Conservation (phyloP, 495 filamentous ascomycete genomes). For the Neurospora sp. region DNA sequence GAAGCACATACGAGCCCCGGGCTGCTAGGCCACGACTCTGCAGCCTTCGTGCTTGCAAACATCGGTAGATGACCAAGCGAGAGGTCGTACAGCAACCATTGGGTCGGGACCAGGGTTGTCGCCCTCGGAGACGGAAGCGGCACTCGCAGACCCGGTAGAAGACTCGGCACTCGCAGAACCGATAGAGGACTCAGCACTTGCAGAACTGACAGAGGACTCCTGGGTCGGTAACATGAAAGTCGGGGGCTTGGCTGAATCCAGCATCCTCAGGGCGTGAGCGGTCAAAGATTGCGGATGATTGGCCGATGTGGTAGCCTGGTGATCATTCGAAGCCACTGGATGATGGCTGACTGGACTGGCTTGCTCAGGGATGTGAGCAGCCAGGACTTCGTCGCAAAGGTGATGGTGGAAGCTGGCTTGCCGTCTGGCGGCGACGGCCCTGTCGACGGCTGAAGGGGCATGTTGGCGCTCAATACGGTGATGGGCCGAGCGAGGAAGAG, state of each 20-base stretch:
- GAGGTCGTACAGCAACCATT: neutral
- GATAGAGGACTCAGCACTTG: too few relatives aligned
- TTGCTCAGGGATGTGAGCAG: neutral
- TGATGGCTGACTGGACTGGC: too few relatives aligned
- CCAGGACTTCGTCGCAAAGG: too few relatives aligned
- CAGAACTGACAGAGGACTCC: neutral
- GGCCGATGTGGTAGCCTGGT: neutral
- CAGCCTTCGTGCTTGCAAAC: neutral
- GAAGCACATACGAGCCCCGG: neutral
- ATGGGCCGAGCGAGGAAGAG: neutral
- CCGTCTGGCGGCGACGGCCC: neutral
- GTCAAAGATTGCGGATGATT: neutral
- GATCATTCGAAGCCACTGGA: neutral
- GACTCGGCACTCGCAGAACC: too few relatives aligned
- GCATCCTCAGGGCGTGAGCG: neutral
- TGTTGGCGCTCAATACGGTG: neutral
- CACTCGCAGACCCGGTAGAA: too few relatives aligned
- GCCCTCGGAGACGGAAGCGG: too few relatives aligned
- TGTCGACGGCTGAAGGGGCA: neutral
- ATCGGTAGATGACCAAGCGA: neutral
- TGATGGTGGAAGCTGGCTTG: too few relatives aligned
- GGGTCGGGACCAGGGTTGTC: too few relatives aligned
- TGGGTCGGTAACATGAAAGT: neutral
- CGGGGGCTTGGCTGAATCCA: neutral
- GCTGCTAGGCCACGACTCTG: neutral